These are phyloP conservation scores for Hypoxylon sp. DNA, from an alignment of 2,329 filamentous ascomycete genomes.

Conservation along the genomic window DNA sequence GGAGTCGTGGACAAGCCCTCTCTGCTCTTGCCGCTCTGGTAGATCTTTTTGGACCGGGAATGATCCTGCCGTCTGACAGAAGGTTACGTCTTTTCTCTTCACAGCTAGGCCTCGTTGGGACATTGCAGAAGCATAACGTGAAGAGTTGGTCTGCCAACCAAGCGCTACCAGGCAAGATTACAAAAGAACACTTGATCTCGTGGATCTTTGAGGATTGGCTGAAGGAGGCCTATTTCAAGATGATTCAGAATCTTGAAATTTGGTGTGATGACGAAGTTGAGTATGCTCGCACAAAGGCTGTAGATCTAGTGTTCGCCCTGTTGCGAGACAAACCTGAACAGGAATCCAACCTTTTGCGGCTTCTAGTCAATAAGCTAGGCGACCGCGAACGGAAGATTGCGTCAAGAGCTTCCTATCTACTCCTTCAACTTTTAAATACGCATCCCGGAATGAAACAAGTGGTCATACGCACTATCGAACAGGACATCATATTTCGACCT, in stretches of 20 bases:
- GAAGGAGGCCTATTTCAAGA: conserved; percentile 92
- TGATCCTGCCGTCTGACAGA: conserved; percentile 84
- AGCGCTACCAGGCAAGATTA: conserved; percentile 79
- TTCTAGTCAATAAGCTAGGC: conserved; percentile 96
- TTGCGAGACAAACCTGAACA: conserved; percentile 97
- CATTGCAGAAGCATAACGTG: conserved; percentile 73
- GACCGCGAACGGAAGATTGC: conserved; percentile 96
- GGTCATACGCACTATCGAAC: conserved; percentile 87
- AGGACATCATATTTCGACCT: conserved; percentile 87
- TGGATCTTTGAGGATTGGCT: conserved; percentile 98
- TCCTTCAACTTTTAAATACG: conserved; percentile 89
- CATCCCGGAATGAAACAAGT: conserved; percentile 96
- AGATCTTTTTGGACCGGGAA: conserved; percentile 92
- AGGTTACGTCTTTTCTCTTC: conserved; percentile 84
- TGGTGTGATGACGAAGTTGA: conserved; percentile 98
- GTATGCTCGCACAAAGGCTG: conserved; percentile 87
- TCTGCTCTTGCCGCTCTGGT: conserved; percentile 94
- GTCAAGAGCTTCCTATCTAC: conserved; percentile 90
- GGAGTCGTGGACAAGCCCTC: conserved; percentile 92
- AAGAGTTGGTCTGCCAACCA: conserved; percentile 77
- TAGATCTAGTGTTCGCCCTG: conserved; percentile 92
- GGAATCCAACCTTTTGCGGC: conserved; percentile 90
- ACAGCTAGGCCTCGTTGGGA: conserved; percentile 82
- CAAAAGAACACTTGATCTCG: conserved; percentile 82
- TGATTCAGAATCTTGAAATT: conserved; percentile 89